A percentile compares a stretch with the other conserved stretches of the same genome.
Evolutionary conservation across 495 filamentous ascomycete species (phyloP).

Genomic region (Aspergillus avenaceus): DNA sequence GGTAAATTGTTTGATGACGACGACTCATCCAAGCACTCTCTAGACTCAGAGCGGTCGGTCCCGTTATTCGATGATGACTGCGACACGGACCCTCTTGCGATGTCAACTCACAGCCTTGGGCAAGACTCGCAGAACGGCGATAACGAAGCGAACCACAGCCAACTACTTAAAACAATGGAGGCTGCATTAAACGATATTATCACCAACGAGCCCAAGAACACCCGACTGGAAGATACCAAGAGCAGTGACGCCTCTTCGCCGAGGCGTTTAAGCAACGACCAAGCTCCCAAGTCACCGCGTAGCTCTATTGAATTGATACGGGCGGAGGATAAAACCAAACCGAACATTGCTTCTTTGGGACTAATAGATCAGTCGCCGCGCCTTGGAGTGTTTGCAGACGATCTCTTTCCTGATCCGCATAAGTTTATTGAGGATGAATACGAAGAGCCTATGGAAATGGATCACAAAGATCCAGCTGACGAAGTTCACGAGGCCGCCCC

Average conservation of each 20-base stretch:
- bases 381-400: slow-evolving; percentile 89
- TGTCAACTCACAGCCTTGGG: slow-evolving; percentile 55
- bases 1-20: slow-evolving; percentile 44
- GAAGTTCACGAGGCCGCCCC: slow-evolving; percentile 93
- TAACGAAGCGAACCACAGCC: slow-evolving; percentile 38
- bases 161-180: slow-evolving; percentile 88
- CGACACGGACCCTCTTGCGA: slow-evolving; percentile 58
- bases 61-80: slow-evolving; percentile 64
- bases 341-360: slow-evolving; percentile 85
- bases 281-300: slow-evolving; percentile 45
- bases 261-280: slow-evolving; percentile 39
- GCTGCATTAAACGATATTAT: slow-evolving; percentile 93
- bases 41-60: slow-evolving; percentile 51
- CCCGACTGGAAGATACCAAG: slow-evolving; percentile 59
- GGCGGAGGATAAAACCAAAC: slow-evolving; percentile 58
- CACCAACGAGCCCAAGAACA: slow-evolving; percentile 65
- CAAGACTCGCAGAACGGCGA: slow-evolving; percentile 49
- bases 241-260: slow-evolving; percentile 48
- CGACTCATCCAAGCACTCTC: slow-evolving; percentile 47
- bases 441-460: slow-evolving; percentile 60
- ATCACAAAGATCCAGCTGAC: slow-evolving; percentile 64
- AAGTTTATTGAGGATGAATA: slow-evolving; percentile 82
- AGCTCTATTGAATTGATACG: slow-evolving; percentile 54
- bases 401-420: slow-evolving; percentile 88
- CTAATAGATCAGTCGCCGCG: slow-evolving; percentile 76